phyloP scores from a whole-genome alignment of 2,329 filamentous ascomycete species.

The Calonectria crousiana region DNA sequence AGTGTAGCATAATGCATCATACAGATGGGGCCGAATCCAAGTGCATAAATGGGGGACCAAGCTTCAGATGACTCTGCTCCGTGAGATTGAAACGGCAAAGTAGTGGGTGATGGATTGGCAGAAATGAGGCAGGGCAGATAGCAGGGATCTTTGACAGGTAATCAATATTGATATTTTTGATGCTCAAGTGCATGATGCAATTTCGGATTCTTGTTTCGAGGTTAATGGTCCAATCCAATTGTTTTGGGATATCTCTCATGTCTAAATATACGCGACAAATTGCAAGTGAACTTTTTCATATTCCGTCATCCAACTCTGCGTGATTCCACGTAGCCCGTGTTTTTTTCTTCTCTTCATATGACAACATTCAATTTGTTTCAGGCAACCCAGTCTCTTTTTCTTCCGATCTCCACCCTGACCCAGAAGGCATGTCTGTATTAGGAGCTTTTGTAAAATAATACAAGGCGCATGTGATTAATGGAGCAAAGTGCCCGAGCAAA shows the following conservation, averaged over 20 bases:
- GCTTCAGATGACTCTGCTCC: conserved; percentile 2
- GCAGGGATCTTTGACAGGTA: background rate
- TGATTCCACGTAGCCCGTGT: background rate
- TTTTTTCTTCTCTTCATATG: background rate
- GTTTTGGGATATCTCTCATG: conserved; percentile 43
- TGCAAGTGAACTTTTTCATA: conserved; percentile 36
- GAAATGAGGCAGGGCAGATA: background rate
- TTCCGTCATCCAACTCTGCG: background rate
- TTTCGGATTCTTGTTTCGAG: conserved; percentile 19
- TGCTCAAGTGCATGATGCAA: background rate
- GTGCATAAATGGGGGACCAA: conserved; percentile 1
- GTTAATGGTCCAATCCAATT: conserved; percentile 44
- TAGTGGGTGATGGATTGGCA: background rate
- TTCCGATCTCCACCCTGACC: background rate
- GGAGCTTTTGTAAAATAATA: background rate
- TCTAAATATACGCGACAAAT: background rate
- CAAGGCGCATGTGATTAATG: background rate
- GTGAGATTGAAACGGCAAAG: background rate
- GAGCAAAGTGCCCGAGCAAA: background rate
- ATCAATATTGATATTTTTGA: background rate
- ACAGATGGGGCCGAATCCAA: conserved; percentile 4
- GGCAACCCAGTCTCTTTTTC: background rate
- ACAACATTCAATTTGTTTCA: conserved; percentile 10
- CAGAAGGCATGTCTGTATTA: background rate
- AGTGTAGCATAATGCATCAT: conserved; percentile 5